Evolutionary conservation across 768 basidiomycete genomes (phyloP).

Genomic region (Agaricus subrufescens): DNA sequence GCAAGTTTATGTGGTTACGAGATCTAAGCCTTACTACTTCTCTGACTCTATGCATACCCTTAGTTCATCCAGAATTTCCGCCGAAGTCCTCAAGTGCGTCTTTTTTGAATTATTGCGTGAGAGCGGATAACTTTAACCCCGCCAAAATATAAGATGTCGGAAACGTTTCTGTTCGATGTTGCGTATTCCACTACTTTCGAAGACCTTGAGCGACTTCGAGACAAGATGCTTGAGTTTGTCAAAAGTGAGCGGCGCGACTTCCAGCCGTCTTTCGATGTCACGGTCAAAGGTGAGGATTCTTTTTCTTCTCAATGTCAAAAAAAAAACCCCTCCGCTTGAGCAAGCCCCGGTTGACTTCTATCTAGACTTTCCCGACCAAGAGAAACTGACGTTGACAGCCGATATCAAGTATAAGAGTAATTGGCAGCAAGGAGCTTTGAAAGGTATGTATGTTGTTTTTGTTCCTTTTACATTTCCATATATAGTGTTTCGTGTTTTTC

Average conservation of each 20-base stretch:
- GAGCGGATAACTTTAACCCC: not conserved
- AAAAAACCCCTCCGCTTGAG: not conserved
- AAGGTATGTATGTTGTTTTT: constrained; percentile 33
- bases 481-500: too few species aligned
- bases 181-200: constrained; percentile 75
- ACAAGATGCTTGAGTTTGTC: constrained; percentile 77
- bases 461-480: too few species aligned
- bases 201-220: constrained; percentile 70
- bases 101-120: not conserved
- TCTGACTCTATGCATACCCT: not conserved
- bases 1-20: constrained; percentile 25
- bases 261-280: constrained; percentile 69
- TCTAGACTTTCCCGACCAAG: constrained; percentile 75
- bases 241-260: constrained; percentile 70
- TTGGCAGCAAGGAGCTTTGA: constrained; percentile 73
- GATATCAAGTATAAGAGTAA: constrained; percentile 91
- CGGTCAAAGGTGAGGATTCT: constrained; percentile 46
- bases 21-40: not conserved
- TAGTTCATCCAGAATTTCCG: constrained; percentile 72
- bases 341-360: constrained; percentile 5
- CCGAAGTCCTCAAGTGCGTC: constrained; percentile 58
- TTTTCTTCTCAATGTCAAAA: not conserved
- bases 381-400: constrained; percentile 69
- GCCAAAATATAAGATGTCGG: constrained; percentile 53
- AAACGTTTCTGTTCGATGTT: constrained; percentile 81